phyloP scores from a whole-genome alignment of 768 basidiomycete species.

The Hygrophoropsis aurantiaca region DNA sequence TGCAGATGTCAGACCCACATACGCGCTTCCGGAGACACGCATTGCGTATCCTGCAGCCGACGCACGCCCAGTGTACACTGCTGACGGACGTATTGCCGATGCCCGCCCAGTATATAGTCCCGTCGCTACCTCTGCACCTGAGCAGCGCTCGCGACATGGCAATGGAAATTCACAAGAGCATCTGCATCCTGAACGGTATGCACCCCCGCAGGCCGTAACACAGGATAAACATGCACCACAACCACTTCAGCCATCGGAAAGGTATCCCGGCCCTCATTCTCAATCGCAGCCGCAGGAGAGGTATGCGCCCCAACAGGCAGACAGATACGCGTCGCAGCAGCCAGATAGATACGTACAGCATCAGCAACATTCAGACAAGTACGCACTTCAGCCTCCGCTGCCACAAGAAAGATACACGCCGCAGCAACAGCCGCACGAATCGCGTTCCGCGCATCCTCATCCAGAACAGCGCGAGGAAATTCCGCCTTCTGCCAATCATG shows the following conservation, averaged over 20 bases:
- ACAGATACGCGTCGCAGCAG: conserved; percentile 16
- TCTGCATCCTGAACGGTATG: background rate
- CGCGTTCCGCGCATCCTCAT: conserved; percentile 15
- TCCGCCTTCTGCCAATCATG: conserved; percentile 1
- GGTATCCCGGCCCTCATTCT: conserved; percentile 12
- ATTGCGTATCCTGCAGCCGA: too few relatives aligned
- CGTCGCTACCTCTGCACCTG: conserved; percentile 18
- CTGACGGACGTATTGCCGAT: too few relatives aligned
- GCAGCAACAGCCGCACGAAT: conserved; percentile 10
- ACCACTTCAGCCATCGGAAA: background rate
- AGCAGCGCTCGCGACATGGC: conserved; percentile 23
- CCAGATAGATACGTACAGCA: conserved; percentile 6
- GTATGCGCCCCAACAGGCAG: conserved; percentile 15
- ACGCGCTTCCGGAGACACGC: too few relatives aligned
- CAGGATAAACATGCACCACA: too few relatives aligned
- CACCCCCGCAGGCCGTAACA: too few relatives aligned
- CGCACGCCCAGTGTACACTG: too few relatives aligned
- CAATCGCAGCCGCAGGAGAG: conserved; percentile 15
- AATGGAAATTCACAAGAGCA: conserved; percentile 21
- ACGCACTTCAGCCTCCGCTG: too few relatives aligned
- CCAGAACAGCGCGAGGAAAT: conserved; percentile 8
- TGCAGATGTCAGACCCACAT: too few relatives aligned
- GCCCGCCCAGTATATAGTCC: conserved; percentile 1
- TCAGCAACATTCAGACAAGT: too few relatives aligned
- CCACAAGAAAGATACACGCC: background rate